Base-by-base conservation (phyloP, 192 early-diverging fungal species). In the Phycomyces blakesleeanus region DNA sequence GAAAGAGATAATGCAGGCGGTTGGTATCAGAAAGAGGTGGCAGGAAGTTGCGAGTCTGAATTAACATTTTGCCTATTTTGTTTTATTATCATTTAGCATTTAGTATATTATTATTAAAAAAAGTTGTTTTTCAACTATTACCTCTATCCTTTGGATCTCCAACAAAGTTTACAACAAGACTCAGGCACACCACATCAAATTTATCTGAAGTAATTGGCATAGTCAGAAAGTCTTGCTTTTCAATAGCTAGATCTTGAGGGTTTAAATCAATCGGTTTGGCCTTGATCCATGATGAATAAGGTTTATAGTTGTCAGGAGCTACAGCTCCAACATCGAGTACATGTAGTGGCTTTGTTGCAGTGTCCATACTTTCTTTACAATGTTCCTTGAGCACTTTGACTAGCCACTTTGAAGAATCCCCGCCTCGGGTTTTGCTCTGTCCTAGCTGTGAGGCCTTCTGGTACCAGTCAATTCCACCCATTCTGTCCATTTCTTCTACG, bases 121-220 rank as follows among this genome's bases (percentile, higher is more conserved):
- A 22, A 25, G 10, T 6, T 52, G 24, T 16, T 34, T 5, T 20
- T 18, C 20, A n/a, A 7, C 26, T 3, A 54, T 25, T 69, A 71
- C 92, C 94, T 68, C 94, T 76, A 42, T 78, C 75, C 9, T 57
- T 70, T 2, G 86, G 80, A 76, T 93, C 90, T 4, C 86, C 86
- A 0, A 93, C 89, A 83, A 96, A 96, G 70, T 96, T 96, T 50
- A 96, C 85, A 0, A 96, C 94, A 0, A 96, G 67, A 14, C 84
- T 88, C 16, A 96, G 76, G 59, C 89, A 91, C 0, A 96, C 73
- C 24, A 91, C 81, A 56, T 96, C 79, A 71, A 91, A 96, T 0
- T 87, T 76, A 0, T 71, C 61, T 21, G 67, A 74, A 4, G 20
- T 61, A 0, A 47, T 20, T 0, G 82, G 81, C 67, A 87, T 85